These are phyloP conservation scores for Nicotiana undulata DNA, from an alignment of 257 asterid species.

Conservation along the genomic window DNA sequence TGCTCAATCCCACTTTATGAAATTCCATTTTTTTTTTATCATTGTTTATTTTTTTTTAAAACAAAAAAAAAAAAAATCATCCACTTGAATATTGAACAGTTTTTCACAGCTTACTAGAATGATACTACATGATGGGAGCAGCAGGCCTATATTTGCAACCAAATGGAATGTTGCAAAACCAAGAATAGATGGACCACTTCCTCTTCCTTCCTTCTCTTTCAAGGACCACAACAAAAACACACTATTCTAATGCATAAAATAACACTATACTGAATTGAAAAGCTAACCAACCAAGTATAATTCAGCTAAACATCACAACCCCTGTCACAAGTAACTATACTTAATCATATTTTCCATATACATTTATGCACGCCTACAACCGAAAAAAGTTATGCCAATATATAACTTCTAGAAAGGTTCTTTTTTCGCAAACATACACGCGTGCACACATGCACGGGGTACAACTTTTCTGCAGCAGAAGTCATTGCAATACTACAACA, in stretches of 20 bases:
- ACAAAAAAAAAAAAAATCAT: not conserved
- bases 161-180: not conserved
- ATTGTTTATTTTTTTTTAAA: no score
- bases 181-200: not conserved
- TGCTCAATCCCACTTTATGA: no score
- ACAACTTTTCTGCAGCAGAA: not conserved
- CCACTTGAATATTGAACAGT: not conserved
- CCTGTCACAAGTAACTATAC: not conserved
- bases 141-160: not conserved
- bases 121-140: constrained; percentile 2
- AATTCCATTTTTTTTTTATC: no score
- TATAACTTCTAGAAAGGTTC: not conserved
- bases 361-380: constrained; percentile 8
- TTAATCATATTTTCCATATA: not conserved
- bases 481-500: not conserved
- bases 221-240: constrained; percentile 3
- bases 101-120: not conserved
- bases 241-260: constrained; percentile 3
- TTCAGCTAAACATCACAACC: not conserved
- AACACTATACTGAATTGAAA: not conserved
- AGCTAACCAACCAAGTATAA: not conserved
- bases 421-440: not conserved
- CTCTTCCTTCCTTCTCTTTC: not conserved
- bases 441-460: not conserved
- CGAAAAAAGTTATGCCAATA: not conserved